Base-by-base conservation (phyloP, 73 alveolate genomes). In the Paramecium sexaurelia region DNA sequence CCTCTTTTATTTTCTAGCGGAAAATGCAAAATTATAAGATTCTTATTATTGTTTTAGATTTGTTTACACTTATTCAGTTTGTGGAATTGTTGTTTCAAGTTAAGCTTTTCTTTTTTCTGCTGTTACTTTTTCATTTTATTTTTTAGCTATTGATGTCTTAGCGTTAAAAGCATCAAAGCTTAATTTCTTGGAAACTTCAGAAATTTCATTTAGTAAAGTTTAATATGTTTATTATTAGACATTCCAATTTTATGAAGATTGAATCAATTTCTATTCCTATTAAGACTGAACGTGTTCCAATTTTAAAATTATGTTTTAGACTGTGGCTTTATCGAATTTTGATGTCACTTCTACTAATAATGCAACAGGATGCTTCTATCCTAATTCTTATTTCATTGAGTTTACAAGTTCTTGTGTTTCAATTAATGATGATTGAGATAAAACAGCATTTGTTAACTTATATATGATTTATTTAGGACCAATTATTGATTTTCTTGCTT, bases 331-430 rank as follows among this genome's bases (percentile, higher is more conserved):
- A 45, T 78, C 90, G 41, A 78, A 78, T 27, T 78, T 78, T 24
- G 90, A 39, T n/a, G 90, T 78, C 19, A 78, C 90, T 78, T 78
- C 90, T 11, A 78, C 90, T 26, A 78, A 41, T 33, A 78, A 41
- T 0, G 90, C 90, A 19, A 78, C 15, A 1, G 90, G 90, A 78
- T 78, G 68, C 55, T 33, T 78, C 5, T 9, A 32, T 0, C 90
- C 90, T 13, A 78, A 33, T 78, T 78, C 55, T 78, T 37, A 41
- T 78, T 78, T 78, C 27, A 78, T 78, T 19, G 11, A 9, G 10
- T 78, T 19, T 15, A 78, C 90, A 7, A 78, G 19, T 78, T 78
- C 90, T 40, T 22, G 10, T 40, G 39, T 78, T 45, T 78, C 69
- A 7, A 43, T 78, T 24, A 73, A 73, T 36, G 83, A 61, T 61